Evolutionary conservation across 1,139 yeast species (phyloP), one percentile per base, ranked within the genome.

Genomic region (Scheffersomyces titani): DNA sequence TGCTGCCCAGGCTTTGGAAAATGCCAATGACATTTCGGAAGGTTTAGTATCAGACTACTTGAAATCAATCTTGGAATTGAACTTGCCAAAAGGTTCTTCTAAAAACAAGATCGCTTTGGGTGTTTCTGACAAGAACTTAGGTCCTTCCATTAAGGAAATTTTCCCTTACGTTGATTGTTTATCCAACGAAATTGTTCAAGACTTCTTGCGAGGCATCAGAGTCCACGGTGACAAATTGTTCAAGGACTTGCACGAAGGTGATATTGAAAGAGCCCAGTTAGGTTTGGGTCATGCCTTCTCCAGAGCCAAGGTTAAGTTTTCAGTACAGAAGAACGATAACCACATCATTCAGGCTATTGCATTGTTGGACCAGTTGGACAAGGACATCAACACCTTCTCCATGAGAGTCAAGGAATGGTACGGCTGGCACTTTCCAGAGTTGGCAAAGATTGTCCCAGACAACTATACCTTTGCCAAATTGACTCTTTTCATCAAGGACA

Each of bases 371-470:
- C 97, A 96, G 74, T 86, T 94, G 70, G 99, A 94, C 80, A 94
- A 94, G 80, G 99, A 96, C 74, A 85, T 94, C 70, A 94, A 94
- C 82, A 96, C 98, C 54, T 94, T 91, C 70, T 94, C 98, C 65
- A 94, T 94, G 99, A 88, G 99, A 81, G 86, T 87, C 73, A 93
- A 93, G 81, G 99, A 94, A 81, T 94, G 99, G 99, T 94, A 96
- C 79, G 98, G 99, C 64, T 94, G 99, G 99, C 99, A 94, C 76
- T 96, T 94, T 87, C 99, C 99, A 50, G 99, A 94, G 80, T 87
- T 94, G 82, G 97, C 98, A 67, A 92, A 92, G 80, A 85, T 94
- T 74, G 94, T 92, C 62, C 88, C 92, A 66, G 99, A 94, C 80
- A 93, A 93, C 82, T 90, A 90, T 77, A 82, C 85, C 64, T 94